Base-by-base conservation (phyloP, 2,329 filamentous ascomycete species). In the Aspergillus thermomutatus region DNA sequence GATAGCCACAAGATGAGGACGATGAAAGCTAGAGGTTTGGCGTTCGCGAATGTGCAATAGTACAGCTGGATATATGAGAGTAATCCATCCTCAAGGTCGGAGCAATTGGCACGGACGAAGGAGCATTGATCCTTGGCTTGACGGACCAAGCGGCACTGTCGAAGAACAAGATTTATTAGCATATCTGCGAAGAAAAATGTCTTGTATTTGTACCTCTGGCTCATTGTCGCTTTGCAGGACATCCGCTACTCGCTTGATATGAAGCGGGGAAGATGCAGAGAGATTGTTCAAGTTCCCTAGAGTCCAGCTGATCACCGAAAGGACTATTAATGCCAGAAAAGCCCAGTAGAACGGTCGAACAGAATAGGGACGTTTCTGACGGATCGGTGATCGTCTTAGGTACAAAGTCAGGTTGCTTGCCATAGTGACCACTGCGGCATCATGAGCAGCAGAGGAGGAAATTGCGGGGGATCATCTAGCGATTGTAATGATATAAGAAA, bases 61-160 rank as follows among this genome's bases (percentile, higher is more conserved):
- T 96, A 99, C 54, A 97, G 81, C 21, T 87, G 83, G 49, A 97
- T 84, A 75, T 99, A 99, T 26, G 91, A 89, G 56, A 97, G 78
- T 60, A 97, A 83, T 28, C 94, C 93, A 53, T 92, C 90, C 75
- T 97, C 90, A 71, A 97, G 91, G 67, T 95, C 91, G 34, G 83
- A 80, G 74, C 94, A 99, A 73, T 97, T 89, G 55, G 82, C 80
- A 64, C 82, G 85, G 56, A 97, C 86, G 75, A 94, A 97, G 64
- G 87, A 86, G 79, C 94, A 99, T 77, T 97, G 86, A 72, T 99
- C 89, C 58, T 80, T 69, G 52, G 87, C 88, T 49, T 83, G 76
- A 73, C 94, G 91, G 54, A 99, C 91, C 34, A 90, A 78, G 58
- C 87, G 87, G 71, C 94, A 99, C 79, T 92, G 25, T 1, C 51